phyloP scores from a whole-genome alignment of 1,284 basidiomycete species.

The Volvariella volvacea region DNA sequence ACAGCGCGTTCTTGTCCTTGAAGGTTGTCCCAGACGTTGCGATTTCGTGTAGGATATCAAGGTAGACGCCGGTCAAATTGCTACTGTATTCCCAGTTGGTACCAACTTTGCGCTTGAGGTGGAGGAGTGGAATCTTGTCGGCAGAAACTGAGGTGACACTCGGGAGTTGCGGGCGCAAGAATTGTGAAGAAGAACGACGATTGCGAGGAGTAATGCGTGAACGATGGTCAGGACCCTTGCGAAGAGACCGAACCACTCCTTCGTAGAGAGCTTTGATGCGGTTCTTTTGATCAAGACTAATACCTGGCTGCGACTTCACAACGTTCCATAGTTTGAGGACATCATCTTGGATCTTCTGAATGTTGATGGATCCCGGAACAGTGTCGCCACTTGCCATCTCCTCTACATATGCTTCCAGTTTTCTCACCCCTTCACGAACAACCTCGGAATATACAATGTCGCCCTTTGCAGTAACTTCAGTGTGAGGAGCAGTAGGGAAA shows the following conservation, averaged over 20 bases:
- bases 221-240: constrained; percentile 59
- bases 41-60: constrained; percentile 96
- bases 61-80: constrained; percentile 93
- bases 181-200: constrained; percentile 88
- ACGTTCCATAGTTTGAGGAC: constrained; percentile 96
- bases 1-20: constrained; percentile 96
- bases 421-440: constrained; percentile 91
- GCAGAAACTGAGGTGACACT: constrained; percentile 75
- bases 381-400: constrained; percentile 97
- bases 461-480: constrained; percentile 88
- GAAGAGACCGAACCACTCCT: constrained; percentile 83
- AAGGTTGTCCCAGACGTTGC: constrained; percentile 97
- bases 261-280: constrained; percentile 97
- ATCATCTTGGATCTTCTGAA: constrained; percentile 95
- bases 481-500: constrained; percentile 96
- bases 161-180: constrained; percentile 84
- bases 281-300: constrained; percentile 95
- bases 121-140: constrained; percentile 90
- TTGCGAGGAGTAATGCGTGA: constrained; percentile 47
- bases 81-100: constrained; percentile 94
- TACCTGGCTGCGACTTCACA: constrained; percentile 94
- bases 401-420: constrained; percentile 96
- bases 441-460: constrained; percentile 95
- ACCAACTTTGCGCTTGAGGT: constrained; percentile 97
- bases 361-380: constrained; percentile 77